A percentile compares a stretch with the other conserved stretches of the same genome.
Evolutionary conservation across 345 rosid species (phyloP).

Genomic region (Camelina neglecta): DNA sequence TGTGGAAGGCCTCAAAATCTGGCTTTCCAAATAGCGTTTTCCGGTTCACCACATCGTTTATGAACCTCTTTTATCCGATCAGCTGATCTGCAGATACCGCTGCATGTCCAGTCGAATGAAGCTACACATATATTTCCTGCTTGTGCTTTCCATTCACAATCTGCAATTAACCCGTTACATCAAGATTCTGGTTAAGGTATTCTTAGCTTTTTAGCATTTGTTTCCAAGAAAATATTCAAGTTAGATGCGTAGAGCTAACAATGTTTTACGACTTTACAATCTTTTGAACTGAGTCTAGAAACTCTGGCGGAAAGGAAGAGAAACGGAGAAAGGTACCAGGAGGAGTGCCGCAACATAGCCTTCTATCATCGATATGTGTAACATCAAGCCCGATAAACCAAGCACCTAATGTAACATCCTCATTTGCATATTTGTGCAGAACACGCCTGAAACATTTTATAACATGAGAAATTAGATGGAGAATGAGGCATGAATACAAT

Average conservation of each 20-base stretch:
- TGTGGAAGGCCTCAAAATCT: constrained; percentile 56
- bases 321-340: constrained; percentile 58
- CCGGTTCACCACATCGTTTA: constrained; percentile 72
- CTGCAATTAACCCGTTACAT: constrained; percentile 37
- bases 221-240: constrained; percentile 4
- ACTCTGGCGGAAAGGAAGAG: neutral
- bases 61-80: constrained; percentile 78
- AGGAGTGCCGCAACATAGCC: constrained; percentile 92
- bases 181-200: neutral
- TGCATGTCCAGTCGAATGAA: constrained; percentile 83
- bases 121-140: constrained; percentile 84
- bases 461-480: neutral
- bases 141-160: constrained; percentile 84
- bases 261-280: neutral
- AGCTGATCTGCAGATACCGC: constrained; percentile 75
- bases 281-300: constrained; percentile 4
- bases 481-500: neutral
- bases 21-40: constrained; percentile 84
- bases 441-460: constrained; percentile 59
- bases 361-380: constrained; percentile 88
- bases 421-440: constrained; percentile 91
- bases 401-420: constrained; percentile 92
- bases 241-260: neutral
- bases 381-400: constrained; percentile 99
- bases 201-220: too few species aligned